phyloP scores from a whole-genome alignment of 139 green algal genomes.

The Spirogloea muscicola region DNA sequence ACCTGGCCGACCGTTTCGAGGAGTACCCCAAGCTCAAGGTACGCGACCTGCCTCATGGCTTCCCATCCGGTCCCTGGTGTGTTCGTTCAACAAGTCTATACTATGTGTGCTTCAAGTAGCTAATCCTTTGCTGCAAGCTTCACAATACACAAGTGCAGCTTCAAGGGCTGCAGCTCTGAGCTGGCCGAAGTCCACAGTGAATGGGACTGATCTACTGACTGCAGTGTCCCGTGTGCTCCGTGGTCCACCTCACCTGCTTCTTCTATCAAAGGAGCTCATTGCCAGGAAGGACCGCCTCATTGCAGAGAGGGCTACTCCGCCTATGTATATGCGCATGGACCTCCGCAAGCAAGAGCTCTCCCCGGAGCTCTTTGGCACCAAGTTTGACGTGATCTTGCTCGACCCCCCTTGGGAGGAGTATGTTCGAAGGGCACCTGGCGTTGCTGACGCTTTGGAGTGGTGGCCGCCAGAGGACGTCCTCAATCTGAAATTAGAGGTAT shows the following conservation, averaged over 20 bases:
- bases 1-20: conserved; percentile 64
- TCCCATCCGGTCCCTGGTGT: no score
- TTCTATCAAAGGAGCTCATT: conserved; percentile 56
- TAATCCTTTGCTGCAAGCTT: no score
- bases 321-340: conserved; percentile 63
- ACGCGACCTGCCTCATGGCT: no score
- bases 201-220: no score
- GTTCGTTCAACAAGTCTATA: no score
- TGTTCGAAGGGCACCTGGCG: conserved; percentile 61
- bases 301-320: conserved; percentile 45
- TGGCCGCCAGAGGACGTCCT: conserved; percentile 74
- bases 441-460: conserved; percentile 52
- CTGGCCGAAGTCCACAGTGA: no score
- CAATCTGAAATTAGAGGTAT: conserved; percentile 57
- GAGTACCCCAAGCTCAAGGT: conserved; percentile 81
- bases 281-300: conserved; percentile 64
- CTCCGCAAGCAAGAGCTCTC: conserved; percentile 41
- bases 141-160: no score
- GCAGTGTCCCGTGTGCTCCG: no score
- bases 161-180: no score
- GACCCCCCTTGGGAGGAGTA: conserved; percentile 85
- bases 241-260: no score
- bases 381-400: conserved; percentile 73
- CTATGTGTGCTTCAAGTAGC: no score
- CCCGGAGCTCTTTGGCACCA: conserved; percentile 38